Percentiles rank a stretch among this genome's conserved stretches.
phyloP scores from a whole-genome alignment of 768 basidiomycete species.

The Lenzites betulinus region DNA sequence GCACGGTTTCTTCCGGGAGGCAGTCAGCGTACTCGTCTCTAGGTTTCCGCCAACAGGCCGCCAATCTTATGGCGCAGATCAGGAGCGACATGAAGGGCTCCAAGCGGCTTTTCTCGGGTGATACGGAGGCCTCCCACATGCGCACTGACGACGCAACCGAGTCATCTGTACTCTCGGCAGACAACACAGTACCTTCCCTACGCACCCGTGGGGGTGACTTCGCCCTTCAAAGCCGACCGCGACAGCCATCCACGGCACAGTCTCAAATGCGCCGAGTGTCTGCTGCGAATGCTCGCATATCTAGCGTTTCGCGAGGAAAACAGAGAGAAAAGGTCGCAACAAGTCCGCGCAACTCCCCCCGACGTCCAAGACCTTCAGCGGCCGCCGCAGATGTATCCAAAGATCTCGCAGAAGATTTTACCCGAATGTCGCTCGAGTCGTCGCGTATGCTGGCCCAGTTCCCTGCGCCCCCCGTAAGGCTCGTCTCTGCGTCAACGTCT shows the following conservation, averaged over 20 bases:
- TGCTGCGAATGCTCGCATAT: not conserved
- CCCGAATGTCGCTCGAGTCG: conserved; percentile 46
- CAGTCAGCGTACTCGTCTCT: conserved; percentile 56
- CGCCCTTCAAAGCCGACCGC: not conserved
- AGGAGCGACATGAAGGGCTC: conserved; percentile 74
- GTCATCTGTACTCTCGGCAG: conserved; percentile 10
- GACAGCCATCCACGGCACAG: not conserved
- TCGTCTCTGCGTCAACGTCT: conserved; percentile 12
- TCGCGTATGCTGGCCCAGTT: conserved; percentile 32
- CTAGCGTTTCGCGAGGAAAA: conserved; percentile 14
- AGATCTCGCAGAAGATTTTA: conserved; percentile 40
- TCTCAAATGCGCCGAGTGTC: conserved; percentile 9
- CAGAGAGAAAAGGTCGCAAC: conserved; percentile 23
- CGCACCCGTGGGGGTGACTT: conserved; percentile 13
- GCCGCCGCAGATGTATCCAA: conserved; percentile 18
- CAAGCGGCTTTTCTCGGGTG: conserved; percentile 71
- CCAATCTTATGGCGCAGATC: conserved; percentile 83
- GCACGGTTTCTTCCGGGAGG: conserved; percentile 32
- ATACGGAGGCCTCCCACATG: conserved; percentile 56
- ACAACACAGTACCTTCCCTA: conserved; percentile 18
- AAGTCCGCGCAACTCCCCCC: conserved; percentile 47
- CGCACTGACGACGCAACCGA: conserved; percentile 14
- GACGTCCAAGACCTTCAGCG: conserved; percentile 40
- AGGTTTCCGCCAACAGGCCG: conserved; percentile 75
- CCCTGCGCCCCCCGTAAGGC: conserved; percentile 24